Conservation (phyloP, 352 stramenopile species). For the Pseudoperonospora humuli region DNA sequence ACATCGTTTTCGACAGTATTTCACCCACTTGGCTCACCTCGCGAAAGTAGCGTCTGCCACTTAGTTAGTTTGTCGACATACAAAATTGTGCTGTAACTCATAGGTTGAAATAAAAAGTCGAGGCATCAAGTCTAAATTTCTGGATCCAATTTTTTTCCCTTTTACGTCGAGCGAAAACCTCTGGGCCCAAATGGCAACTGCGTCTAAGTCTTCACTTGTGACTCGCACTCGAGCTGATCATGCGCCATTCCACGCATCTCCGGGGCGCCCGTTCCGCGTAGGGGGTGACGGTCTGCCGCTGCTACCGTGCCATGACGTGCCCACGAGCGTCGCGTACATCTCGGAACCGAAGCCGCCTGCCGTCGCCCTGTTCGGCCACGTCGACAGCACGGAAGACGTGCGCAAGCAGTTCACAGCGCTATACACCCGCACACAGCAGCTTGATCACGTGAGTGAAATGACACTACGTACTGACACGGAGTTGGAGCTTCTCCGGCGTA, state of each 20-base stretch:
- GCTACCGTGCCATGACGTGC: slow-evolving; percentile 20
- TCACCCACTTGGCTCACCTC: slow-evolving; percentile 18
- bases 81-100: too few species aligned
- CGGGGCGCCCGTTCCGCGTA: slow-evolving; percentile 16
- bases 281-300: slow-evolving; percentile 25
- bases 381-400: slow-evolving; percentile 23
- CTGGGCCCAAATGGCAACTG: slow-evolving; percentile 13
- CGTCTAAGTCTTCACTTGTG: slow-evolving; percentile 23
- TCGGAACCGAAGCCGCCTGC: background rate
- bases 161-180: too few species aligned
- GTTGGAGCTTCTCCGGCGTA: slow-evolving; percentile 57
- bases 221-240: slow-evolving; percentile 18
- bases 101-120: too few species aligned
- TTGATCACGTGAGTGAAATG: slow-evolving; percentile 41
- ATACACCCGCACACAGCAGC: slow-evolving; percentile 34
- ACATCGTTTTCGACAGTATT: slow-evolving; percentile 56
- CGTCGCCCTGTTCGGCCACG: slow-evolving; percentile 25
- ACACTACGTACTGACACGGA: slow-evolving; percentile 72
- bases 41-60: too few species aligned
- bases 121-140: too few species aligned
- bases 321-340: slow-evolving; percentile 5
- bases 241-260: slow-evolving; percentile 3
- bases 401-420: slow-evolving; percentile 32
- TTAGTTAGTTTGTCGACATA: too few species aligned
- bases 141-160: too few species aligned